Evolutionary conservation across 169 alveolate genomes (phyloP), one percentile per base, ranked within the genome.

Genomic region (Cryptosporidium xiaoi): DNA sequence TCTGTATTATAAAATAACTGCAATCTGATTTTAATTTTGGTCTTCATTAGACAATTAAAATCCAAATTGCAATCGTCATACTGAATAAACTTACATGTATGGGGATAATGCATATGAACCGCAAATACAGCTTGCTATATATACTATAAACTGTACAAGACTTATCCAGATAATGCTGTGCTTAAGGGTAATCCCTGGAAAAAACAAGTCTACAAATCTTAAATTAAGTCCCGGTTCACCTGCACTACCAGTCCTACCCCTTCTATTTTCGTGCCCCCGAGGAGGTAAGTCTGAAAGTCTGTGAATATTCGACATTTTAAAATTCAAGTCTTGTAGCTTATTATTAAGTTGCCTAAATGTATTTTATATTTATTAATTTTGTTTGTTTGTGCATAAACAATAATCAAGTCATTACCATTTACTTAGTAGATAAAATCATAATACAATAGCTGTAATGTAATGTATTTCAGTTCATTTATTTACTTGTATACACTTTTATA

Each of bases 91-190:
- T 77, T 77, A 77, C 87, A 77, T 71, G n/a, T 33, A 77, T 60
- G 87, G 87, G 48, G 87, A 77, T 36, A 77, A 24, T 56, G 87
- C 87, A 27, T 44, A 77, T 8, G 87, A 77, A 20, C 87, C 87
- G 15, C 18, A 68, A 18, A 77, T 77, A 48, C 87, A 77, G 33
- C 77, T 40, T 40, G 87, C 87, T 40, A 46, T 27, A 36, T 58
- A 77, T 20, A 77, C 64, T 20, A 77, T 77, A 36, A 62, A 48
- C 33, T 77, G 87, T 16, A 77, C 55, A 4, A 77, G 69, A 44
- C 87, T 77, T 44, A 77, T 77, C 87, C 87, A 77, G 34, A 77
- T 48, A 29, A 77, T 77, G 29, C 77, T 77, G 20, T 77, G 87
- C 40, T 77, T 77, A 68, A 68, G 64, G 1, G 87, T 77, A 6